Percentiles rank a stretch among this genome's conserved stretches.
Evolutionary conservation across 257 asterid genomes (phyloP).

Genomic region (Eucommia ulmoides): DNA sequence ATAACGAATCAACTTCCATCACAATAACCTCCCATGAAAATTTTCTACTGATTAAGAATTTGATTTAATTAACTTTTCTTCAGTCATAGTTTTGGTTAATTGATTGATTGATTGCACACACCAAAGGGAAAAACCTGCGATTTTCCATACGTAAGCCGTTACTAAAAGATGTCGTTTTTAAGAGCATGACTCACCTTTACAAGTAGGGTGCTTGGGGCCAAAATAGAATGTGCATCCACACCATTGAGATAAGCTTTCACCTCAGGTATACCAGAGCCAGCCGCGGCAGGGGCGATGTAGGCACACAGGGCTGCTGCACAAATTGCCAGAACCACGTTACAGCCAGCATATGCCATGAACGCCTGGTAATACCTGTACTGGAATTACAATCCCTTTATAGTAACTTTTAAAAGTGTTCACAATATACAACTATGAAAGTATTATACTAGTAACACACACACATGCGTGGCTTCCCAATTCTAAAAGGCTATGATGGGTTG

Average conservation of each 20-base stretch:
- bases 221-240: background rate
- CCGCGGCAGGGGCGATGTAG: background rate
- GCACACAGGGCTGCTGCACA: background rate
- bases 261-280: background rate
- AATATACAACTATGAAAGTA: too few relatives aligned
- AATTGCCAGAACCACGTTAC: background rate
- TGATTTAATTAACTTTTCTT: too few relatives aligned
- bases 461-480: too few relatives aligned
- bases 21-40: too few relatives aligned
- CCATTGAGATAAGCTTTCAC: constrained; percentile 1
- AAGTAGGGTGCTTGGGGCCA: background rate
- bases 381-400: background rate
- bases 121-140: too few relatives aligned
- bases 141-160: too few relatives aligned
- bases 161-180: background rate
- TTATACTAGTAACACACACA: too few relatives aligned
- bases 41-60: too few relatives aligned
- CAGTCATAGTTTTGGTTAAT: too few relatives aligned
- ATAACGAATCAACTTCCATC: too few relatives aligned
- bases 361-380: background rate
- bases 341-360: background rate
- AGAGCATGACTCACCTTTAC: background rate
- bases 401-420: background rate
- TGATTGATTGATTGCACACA: too few relatives aligned
- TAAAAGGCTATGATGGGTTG: too few relatives aligned